These are phyloP conservation scores for Yamadazyma endophytica DNA, from an alignment of 805 yeast genomes.

Conservation along the genomic window DNA sequence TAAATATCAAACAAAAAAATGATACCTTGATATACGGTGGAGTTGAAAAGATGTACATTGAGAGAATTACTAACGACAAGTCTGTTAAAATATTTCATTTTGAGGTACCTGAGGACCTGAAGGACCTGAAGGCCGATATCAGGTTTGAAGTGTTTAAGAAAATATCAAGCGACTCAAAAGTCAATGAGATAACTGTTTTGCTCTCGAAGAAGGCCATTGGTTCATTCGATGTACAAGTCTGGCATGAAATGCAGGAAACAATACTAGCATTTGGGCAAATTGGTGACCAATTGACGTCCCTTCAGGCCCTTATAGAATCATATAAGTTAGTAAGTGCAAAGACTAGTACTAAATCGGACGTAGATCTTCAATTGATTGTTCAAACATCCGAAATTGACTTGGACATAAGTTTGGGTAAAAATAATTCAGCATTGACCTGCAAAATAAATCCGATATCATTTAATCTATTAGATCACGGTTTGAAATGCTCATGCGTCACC, in stretches of 20 bases:
- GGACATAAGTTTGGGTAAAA: constrained; percentile 14
- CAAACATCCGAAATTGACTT: constrained; percentile 38
- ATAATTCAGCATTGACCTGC: constrained; percentile 17
- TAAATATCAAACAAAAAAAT: constrained; percentile 42
- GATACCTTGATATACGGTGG: constrained; percentile 46
- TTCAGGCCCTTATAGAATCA: constrained; percentile 3
- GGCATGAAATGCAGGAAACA: constrained; percentile 4
- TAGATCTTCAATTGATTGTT: constrained; percentile 22
- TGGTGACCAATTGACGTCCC: background rate
- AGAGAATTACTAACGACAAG: constrained; percentile 15
- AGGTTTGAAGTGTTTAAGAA: constrained; percentile 44
- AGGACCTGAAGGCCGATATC: constrained; percentile 40
- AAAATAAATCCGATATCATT: constrained; percentile 50
- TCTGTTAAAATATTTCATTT: constrained; percentile 24
- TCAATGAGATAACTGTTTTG: constrained; percentile 9
- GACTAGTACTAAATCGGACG: background rate
- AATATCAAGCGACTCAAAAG: constrained; percentile 8
- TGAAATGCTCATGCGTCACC: constrained; percentile 26
- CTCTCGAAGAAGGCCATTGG: constrained; percentile 9
- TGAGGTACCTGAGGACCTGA: constrained; percentile 5
- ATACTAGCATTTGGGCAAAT: constrained; percentile 1
- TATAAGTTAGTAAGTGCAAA: no score
- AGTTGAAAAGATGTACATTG: constrained; percentile 28
- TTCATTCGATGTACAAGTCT: constrained; percentile 5
- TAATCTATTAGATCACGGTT: constrained; percentile 26